A percentile compares a stretch with the other conserved stretches of the same genome.
Conservation (phyloP, 768 basidiomycete genomes). For the Russula emetica region DNA sequence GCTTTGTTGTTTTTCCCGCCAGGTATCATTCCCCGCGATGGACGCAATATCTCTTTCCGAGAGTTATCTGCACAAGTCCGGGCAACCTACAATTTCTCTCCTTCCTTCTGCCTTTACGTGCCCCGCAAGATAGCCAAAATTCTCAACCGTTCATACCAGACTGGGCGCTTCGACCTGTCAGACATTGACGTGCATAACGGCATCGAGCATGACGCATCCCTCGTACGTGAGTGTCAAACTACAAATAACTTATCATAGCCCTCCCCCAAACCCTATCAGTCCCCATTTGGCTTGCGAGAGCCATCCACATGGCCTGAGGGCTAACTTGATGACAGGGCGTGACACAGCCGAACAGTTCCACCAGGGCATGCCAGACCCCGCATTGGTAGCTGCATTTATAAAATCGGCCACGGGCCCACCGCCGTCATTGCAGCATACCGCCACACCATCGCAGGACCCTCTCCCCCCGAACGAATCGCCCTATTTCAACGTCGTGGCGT, state of each 20-base stretch:
- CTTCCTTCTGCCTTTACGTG: slow-evolving; percentile 64
- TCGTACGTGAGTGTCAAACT: slow-evolving; percentile 45
- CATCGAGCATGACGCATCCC: slow-evolving; percentile 66
- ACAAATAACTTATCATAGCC: too few relatives aligned
- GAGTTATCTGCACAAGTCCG: slow-evolving; percentile 44
- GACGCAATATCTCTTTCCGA: slow-evolving; percentile 63
- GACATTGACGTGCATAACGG: slow-evolving; percentile 73
- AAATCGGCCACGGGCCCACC: slow-evolving; percentile 56
- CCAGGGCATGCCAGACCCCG: slow-evolving; percentile 49
- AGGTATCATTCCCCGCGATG: slow-evolving; percentile 54
- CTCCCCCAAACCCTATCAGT: too few relatives aligned
- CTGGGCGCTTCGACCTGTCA: slow-evolving; percentile 56
- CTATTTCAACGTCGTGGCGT: slow-evolving; percentile 13
- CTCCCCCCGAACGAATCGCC: slow-evolving; percentile 16
- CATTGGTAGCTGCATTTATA: slow-evolving; percentile 53
- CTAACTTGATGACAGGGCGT: slow-evolving; percentile 42
- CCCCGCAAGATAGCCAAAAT: slow-evolving; percentile 56
- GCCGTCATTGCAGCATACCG: background rate
- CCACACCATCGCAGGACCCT: background rate
- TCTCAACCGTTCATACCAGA: slow-evolving; percentile 51
- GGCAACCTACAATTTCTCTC: slow-evolving; percentile 62
- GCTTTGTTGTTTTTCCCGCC: background rate
- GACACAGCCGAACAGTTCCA: slow-evolving; percentile 46
- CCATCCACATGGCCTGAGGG: background rate
- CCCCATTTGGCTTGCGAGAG: too few relatives aligned